Evolutionary conservation across 2,329 filamentous ascomycete species (phyloP).

Genomic region (Aspergillus niger): DNA sequence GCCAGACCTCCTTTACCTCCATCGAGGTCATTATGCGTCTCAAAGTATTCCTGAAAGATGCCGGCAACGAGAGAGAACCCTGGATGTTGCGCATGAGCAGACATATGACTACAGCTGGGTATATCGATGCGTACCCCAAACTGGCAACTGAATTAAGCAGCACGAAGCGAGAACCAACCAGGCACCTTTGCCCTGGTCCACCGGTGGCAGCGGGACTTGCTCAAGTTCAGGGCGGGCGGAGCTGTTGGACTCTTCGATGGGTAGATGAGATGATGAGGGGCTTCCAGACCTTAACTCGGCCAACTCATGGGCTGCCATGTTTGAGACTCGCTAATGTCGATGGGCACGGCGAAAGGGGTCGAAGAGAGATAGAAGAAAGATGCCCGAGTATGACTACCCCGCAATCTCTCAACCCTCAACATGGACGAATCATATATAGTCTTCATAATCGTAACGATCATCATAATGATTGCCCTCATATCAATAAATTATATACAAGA

Average conservation of each 20-base stretch:
- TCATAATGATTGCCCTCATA: background rate
- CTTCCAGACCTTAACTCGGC: background rate
- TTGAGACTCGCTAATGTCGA: background rate
- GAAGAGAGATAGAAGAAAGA: background rate
- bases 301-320: constrained; percentile 14
- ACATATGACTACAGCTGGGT: background rate
- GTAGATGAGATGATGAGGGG: background rate
- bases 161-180: constrained; percentile 55
- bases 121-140: constrained; percentile 50
- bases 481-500: background rate
- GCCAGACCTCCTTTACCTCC: constrained; percentile 44
- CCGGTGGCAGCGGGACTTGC: constrained; percentile 42
- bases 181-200: constrained; percentile 54
- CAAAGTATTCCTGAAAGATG: constrained; percentile 35
- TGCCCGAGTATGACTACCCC: background rate
- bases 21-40: constrained; percentile 35
- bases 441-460: background rate
- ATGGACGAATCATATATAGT: background rate
- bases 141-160: constrained; percentile 56
- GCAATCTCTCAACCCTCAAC: background rate
- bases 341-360: background rate
- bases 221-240: constrained; percentile 25
- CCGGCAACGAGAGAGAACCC: constrained; percentile 24
- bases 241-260: background rate
- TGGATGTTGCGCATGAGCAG: constrained; percentile 23